phyloP scores from a whole-genome alignment of 2,329 filamentous ascomycete genomes.

The Fusarium setosum region DNA sequence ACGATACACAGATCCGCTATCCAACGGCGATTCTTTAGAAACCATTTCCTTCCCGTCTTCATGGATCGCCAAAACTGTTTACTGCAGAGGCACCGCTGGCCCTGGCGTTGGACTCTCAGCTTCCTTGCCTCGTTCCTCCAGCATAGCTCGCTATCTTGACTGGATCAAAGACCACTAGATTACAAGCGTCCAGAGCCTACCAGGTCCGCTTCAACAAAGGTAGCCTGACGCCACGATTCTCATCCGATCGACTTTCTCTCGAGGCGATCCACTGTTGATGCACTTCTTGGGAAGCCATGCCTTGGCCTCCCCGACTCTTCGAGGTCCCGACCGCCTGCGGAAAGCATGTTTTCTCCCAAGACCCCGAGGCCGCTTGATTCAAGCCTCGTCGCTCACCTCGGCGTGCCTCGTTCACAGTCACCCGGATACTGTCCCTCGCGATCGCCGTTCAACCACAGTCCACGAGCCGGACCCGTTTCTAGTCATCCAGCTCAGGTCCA shows the following conservation, averaged over 20 bases:
- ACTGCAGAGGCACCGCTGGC: background rate
- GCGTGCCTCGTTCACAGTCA: conserved; percentile 24
- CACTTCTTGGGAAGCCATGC: background rate
- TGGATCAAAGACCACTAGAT: background rate
- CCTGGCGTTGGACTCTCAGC: background rate
- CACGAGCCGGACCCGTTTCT: conserved; percentile 5
- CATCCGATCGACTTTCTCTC: background rate
- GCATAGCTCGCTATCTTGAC: background rate
- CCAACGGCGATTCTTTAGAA: background rate
- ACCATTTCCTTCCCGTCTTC: background rate
- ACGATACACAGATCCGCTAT: background rate
- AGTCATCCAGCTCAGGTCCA: conserved; percentile 1
- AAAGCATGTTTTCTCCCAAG: background rate
- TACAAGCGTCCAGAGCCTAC: background rate
- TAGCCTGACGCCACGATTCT: conserved; percentile 5
- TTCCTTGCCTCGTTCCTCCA: background rate
- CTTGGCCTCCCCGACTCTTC: conserved; percentile 1
- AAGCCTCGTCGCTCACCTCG: background rate
- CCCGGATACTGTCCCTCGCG: conserved; percentile 9
- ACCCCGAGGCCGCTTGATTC: background rate
- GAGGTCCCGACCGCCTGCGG: background rate
- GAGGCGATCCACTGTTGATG: background rate
- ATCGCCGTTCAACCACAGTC: background rate
- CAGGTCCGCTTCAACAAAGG: background rate
- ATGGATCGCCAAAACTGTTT: too few species aligned